phyloP scores from a whole-genome alignment of 2,329 filamentous ascomycete genomes.

The Septoria linicola region DNA sequence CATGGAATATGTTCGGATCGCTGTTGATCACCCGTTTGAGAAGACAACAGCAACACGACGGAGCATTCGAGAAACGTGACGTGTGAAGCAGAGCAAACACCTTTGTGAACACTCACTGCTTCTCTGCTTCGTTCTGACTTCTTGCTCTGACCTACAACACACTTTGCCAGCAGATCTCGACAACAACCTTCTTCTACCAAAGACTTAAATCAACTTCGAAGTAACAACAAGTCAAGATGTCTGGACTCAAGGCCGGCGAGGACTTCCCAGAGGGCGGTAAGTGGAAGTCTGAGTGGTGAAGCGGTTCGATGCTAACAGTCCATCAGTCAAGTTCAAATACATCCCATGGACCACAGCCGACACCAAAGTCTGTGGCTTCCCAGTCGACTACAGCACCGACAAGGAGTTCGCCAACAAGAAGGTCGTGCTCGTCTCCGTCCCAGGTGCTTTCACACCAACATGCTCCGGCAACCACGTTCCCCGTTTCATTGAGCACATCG shows the following conservation, averaged over 20 bases:
- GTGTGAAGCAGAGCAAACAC: no score
- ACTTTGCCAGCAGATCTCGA: no score
- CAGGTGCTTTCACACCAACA: slow-evolving; percentile 27
- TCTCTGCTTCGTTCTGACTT: no score
- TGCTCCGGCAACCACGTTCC: slow-evolving; percentile 28
- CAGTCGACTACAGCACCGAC: slow-evolving; percentile 21
- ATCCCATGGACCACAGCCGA: slow-evolving; percentile 26
- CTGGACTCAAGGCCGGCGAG: slow-evolving; percentile 26
- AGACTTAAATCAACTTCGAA: no score
- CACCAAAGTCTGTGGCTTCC: slow-evolving; percentile 26
- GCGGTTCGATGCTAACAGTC: neutral
- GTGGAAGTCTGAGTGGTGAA: neutral
- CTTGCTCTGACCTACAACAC: no score
- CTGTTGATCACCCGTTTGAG: no score
- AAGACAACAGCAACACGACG: no score
- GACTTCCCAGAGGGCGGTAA: slow-evolving; percentile 25
- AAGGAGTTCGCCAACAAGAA: slow-evolving; percentile 28
- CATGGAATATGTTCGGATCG: no score
- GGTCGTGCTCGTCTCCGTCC: slow-evolving; percentile 25
- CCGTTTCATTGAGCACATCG: slow-evolving; percentile 22
- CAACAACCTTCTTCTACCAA: no score
- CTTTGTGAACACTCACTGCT: no score
- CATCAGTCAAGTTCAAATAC: slow-evolving; percentile 29
- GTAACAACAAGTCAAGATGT: slow-evolving; percentile 2
- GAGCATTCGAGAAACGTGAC: no score